Base-by-base conservation (phyloP, 2,329 filamentous ascomycete species). In the Aspergillus terreus region DNA sequence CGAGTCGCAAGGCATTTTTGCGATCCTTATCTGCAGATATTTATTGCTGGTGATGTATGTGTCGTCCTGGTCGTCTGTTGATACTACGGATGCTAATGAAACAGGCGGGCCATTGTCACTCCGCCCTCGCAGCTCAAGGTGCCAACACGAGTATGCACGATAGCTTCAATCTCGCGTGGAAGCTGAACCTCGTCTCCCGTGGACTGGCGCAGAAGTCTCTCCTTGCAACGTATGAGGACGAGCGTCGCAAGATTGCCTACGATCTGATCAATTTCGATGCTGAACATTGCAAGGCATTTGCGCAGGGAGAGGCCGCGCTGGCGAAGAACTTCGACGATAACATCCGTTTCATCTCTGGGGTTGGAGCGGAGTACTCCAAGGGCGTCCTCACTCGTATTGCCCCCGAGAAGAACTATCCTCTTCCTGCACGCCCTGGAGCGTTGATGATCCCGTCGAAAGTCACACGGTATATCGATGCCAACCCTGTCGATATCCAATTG, bases 401-500 rank as follows among this genome's bases (percentile, higher is more conserved):
- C 40, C 15, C 40, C 15, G 40, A 12, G 15, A 12, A 42, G 19
- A 17, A 42, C 2, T 42, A 42, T 42, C 40, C 40, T 9, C 15
- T 23, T 1, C 40, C 15, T 42, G 40, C 80, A 0, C 69, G 62
- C 23, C 69, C 74, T 0, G 75, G 75, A 0, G 60, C 65, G 5
- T 63, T 82, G 19, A 75, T 88, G 23, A 80, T 84, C 3, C 87
- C 87, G 2, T 84, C 84, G 38, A 87, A 83, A 68, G 86, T 86
- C 15, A 87, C 85, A 0, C 80, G 88, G 25, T 90, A 86, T 64
- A 81, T 90, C 47, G 88, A 92, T 68, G 84, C 87, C 3, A 92
- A 91, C 61, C 87, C 87, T 0, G 82, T 92, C 40, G 85, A 91
- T 59, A 74, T 91, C 25, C 86, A 92, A 65, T 81, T 90, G 5